Base-by-base conservation (phyloP, 192 early-diverging fungal genomes). In the Coemansia sp. region DNA sequence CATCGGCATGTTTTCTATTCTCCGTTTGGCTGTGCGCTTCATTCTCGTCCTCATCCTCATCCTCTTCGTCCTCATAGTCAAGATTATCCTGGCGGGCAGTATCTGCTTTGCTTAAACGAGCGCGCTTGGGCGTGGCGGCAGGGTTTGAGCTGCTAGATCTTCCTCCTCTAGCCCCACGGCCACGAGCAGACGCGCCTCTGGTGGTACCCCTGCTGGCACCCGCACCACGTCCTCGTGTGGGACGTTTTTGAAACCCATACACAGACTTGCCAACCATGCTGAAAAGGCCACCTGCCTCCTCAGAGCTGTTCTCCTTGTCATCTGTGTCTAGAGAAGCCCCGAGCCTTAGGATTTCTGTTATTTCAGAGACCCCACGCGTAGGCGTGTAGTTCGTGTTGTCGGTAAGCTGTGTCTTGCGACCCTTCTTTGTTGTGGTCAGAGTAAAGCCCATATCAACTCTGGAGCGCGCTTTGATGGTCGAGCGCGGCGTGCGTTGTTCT, bases 281-380 rank as follows among this genome's bases (percentile, higher is more conserved):
- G 29, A 57, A 39, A 40, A 64, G 7, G 0, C 63, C 59, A 7
- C 53, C 31, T 2, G 68, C 59, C 29, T 81, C 78, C 31, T 81
- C 78, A 0, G 72, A 81, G 63, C 72, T 75, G 60, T 81, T 81
- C 33, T 81, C 78, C 33, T 81, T 81, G 70, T 75, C 78, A 0
- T 81, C 78, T n/a, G 66, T 62, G 13, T 81, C 72, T 1, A 71
- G 62, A 9, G 66, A 62, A 6, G 78, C 72, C 10, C 78, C 64
- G 15, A 81, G 72, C 34, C 68, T 71, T 8, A 81, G 61, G 18
- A 81, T 69, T 21, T 81, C 78, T 25, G 66, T 61, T 18, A 75
- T 62, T 12, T 81, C 78, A 18, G 65, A 40, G 5, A 65, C 52
- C 20, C 64, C 46, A 5, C 66, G 68, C 30, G 69, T 66, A 2